phyloP scores from a whole-genome alignment of 208 protist species.

The Leishmania martiniquensis region DNA sequence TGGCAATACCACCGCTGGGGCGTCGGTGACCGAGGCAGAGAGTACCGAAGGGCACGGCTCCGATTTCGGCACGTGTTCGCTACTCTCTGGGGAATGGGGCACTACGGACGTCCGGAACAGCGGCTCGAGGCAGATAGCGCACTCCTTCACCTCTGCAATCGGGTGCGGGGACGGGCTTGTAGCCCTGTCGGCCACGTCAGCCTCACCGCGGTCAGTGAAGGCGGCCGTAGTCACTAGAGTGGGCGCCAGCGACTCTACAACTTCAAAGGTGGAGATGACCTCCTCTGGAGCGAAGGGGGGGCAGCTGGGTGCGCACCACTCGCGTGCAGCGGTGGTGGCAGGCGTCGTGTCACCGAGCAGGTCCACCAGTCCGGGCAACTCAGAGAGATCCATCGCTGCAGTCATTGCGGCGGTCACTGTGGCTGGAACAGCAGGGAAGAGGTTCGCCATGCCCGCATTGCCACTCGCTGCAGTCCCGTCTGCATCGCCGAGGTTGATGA shows the following conservation, averaged over 20 bases:
- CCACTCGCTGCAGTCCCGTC: neutral
- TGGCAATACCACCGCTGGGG: neutral
- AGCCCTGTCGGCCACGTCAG: neutral
- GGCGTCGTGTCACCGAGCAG: constrained; percentile 3
- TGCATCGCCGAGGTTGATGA: constrained; percentile 1
- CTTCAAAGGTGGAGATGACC: constrained; percentile 12
- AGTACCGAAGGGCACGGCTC: neutral
- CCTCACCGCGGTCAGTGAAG: neutral
- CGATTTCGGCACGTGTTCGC: neutral
- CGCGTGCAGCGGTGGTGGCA: constrained; percentile 4
- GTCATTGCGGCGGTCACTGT: constrained; percentile 4
- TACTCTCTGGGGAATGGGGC: neutral
- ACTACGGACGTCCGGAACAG: constrained; percentile 1
- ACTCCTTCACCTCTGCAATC: constrained; percentile 8
- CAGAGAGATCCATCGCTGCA: neutral
- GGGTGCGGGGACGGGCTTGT: neutral
- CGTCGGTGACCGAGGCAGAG: neutral
- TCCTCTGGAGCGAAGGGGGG: constrained; percentile 13
- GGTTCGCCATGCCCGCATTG: neutral
- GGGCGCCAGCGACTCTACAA: neutral
- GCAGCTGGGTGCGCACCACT: constrained; percentile 13
- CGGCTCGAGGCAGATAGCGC: constrained; percentile 18
- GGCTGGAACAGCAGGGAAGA: neutral
- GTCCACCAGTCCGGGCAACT: constrained; percentile 2
- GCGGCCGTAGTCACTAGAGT: neutral